Conservation (phyloP, 768 basidiomycete species). For the Ramaria sp. region DNA sequence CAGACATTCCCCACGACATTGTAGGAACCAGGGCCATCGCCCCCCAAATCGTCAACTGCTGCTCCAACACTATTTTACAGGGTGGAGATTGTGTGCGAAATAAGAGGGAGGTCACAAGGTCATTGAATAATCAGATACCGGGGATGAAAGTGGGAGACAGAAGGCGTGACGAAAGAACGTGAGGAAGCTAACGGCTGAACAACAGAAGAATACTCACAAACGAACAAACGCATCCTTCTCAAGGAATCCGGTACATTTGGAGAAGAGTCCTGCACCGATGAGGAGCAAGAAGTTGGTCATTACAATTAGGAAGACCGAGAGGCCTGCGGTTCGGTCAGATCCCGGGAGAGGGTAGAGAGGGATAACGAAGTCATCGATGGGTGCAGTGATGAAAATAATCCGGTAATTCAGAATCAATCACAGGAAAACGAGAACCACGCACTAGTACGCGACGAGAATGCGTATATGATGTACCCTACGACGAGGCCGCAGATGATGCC, state of each 20-base stretch:
- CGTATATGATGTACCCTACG: conserved; percentile 69
- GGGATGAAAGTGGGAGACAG: neutral
- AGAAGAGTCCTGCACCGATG: conserved; percentile 91
- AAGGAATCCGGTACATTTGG: conserved; percentile 64
- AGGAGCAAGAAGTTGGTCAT: conserved; percentile 91
- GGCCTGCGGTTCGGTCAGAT: conserved; percentile 30
- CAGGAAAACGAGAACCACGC: conserved; percentile 16
- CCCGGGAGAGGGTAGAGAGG: conserved; percentile 10
- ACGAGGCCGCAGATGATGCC: conserved; percentile 71
- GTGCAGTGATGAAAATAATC: no score
- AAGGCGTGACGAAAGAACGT: neutral
- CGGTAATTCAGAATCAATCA: no score
- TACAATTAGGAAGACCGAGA: conserved; percentile 78
- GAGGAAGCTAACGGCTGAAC: neutral
- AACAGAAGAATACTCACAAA: conserved; percentile 22
- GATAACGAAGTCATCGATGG: no score
- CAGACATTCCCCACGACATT: conserved; percentile 76
- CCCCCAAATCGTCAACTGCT: conserved; percentile 55
- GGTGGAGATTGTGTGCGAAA: neutral
- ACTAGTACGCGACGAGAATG: conserved; percentile 68
- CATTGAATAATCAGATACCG: no score
- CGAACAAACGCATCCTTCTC: conserved; percentile 55
- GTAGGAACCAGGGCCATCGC: conserved; percentile 79
- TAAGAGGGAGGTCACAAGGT: no score
- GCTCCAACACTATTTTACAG: conserved; percentile 43